Evolutionary conservation across 148 eudicot genomes (phyloP).

Genomic region (Vaccinium darrowii): DNA sequence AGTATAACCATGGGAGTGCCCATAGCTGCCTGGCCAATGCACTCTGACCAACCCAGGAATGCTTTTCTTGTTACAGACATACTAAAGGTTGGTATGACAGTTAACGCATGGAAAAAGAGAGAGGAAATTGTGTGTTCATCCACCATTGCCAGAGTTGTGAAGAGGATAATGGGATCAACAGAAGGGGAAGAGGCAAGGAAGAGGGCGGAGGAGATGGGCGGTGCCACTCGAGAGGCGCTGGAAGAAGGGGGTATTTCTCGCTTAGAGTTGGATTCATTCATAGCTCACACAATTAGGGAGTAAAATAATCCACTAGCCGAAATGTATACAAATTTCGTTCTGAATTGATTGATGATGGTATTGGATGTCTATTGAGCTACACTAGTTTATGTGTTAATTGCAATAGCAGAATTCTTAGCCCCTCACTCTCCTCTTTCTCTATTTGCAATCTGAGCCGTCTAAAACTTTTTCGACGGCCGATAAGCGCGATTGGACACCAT

Average conservation of each 20-base stretch:
- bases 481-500: too few relatives aligned
- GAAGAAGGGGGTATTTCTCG: conserved; percentile 16
- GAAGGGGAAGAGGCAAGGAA: conserved; percentile 21
- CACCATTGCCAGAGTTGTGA: not conserved
- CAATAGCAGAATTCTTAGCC: too few relatives aligned
- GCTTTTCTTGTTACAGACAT: not conserved
- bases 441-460: too few relatives aligned
- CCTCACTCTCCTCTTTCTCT: too few relatives aligned
- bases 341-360: too few relatives aligned
- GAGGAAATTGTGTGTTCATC: not conserved
- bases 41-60: conserved; percentile 8
- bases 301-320: too few relatives aligned
- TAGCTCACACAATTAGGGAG: conserved; percentile 18
- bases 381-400: too few relatives aligned
- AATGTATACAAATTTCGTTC: too few relatives aligned
- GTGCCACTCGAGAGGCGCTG: not conserved
- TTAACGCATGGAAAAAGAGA: not conserved
- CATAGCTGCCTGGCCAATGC: not conserved
- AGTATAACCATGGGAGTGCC: conserved; percentile 4
- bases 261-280: conserved; percentile 17
- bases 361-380: too few relatives aligned
- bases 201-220: conserved; percentile 10
- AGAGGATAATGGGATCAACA: conserved; percentile 8
- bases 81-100: not conserved
- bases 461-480: too few relatives aligned